These are phyloP conservation scores for Hygrocybe punicea DNA, from an alignment of 768 basidiomycete species.

Conservation along the genomic window DNA sequence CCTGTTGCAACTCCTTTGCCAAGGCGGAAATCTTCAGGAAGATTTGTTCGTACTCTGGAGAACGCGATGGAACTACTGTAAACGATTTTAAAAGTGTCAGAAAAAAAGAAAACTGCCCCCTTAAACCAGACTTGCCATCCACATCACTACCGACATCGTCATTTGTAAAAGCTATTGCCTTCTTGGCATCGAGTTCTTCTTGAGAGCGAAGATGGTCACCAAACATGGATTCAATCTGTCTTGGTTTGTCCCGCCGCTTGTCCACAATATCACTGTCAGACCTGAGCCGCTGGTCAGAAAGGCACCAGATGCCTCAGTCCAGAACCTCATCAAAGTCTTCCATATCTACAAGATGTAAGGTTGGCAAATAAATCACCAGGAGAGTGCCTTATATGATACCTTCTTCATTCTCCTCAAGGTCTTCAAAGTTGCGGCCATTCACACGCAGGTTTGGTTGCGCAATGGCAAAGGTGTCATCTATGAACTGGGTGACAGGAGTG, in stretches of 20 bases:
- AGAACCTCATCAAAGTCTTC: slow-evolving; percentile 86
- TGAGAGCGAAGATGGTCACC: slow-evolving; percentile 32
- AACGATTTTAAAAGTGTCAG: neutral
- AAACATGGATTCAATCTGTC: slow-evolving; percentile 43
- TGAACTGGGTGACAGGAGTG: slow-evolving; percentile 42
- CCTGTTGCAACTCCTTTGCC: slow-evolving; percentile 52
- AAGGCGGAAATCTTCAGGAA: slow-evolving; percentile 40
- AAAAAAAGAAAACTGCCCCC: neutral
- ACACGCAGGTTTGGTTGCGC: slow-evolving; percentile 72
- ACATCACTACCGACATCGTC: slow-evolving; percentile 13
- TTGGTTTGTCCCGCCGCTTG: slow-evolving; percentile 60
- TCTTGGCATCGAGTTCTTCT: slow-evolving; percentile 25
- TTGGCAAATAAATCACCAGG: neutral
- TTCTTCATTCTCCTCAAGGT: slow-evolving; percentile 53
- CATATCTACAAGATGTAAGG: slow-evolving; percentile 44
- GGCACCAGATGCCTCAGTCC: slow-evolving; percentile 76
- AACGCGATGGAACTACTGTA: slow-evolving; percentile 2
- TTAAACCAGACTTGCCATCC: slow-evolving; percentile 5
- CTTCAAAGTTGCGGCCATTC: slow-evolving; percentile 74
- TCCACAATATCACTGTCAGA: slow-evolving; percentile 72
- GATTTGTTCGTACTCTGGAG: slow-evolving; percentile 14
- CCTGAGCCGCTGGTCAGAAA: slow-evolving; percentile 69
- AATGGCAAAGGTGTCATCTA: slow-evolving; percentile 58
- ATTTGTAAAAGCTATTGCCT: slow-evolving; percentile 13
- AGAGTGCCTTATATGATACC: slow-evolving; percentile 33